Evolutionary conservation across 2,329 filamentous ascomycete species (phyloP), one percentile per base, ranked within the genome.

Genomic region (Apiospora marii): DNA sequence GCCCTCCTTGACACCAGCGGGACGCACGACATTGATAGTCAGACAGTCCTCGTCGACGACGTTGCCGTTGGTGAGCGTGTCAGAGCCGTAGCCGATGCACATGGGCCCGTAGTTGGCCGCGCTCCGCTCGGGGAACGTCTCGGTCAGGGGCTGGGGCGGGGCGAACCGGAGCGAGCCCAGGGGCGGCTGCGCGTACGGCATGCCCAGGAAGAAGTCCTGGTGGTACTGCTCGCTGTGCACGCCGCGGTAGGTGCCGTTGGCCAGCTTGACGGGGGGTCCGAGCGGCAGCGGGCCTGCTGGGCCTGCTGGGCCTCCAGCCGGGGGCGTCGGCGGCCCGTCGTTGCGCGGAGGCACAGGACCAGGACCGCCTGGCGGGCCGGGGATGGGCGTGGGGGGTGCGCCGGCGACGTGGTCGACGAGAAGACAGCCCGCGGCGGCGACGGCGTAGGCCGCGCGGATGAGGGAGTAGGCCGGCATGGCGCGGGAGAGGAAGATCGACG

Each of bases 1-100:
- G 27, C 78, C 77, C 68, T 79, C 73, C 67, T 84, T 79, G 7
- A 84, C 82, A 7, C 85, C 72, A 8, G 77, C 80, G 0, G 89
- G 89, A 4, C 90, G 85, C 37, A 92, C 82, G 10, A 92, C 84
- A 75, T 92, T 92, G 73, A 92, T 81, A 64, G 88, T 90, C 4
- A 92, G 83, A 74, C 91, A 92, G 76, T 91, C 87, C 76, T 92
- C 90, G 14, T 83, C 43, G 48, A 73, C 70, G 13, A 10, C 14
- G 68, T 67, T 70, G 43, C 46, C 72, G n/a, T 67, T 58, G 34
- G 67, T 72, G 2, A 49, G n/a, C 4, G 69, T 72, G 51, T 71
- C 73, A 68, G 80, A 77, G 14, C 87, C 87, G 70, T 88, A 89
- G n/a, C 86, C 86, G 48, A 87, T 82, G 74, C 87, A 89, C 70